Percentiles rank a stretch among this genome's conserved stretches.
phyloP scores from a whole-genome alignment of 768 basidiomycete genomes.

The Podaxis carcinomalis region DNA sequence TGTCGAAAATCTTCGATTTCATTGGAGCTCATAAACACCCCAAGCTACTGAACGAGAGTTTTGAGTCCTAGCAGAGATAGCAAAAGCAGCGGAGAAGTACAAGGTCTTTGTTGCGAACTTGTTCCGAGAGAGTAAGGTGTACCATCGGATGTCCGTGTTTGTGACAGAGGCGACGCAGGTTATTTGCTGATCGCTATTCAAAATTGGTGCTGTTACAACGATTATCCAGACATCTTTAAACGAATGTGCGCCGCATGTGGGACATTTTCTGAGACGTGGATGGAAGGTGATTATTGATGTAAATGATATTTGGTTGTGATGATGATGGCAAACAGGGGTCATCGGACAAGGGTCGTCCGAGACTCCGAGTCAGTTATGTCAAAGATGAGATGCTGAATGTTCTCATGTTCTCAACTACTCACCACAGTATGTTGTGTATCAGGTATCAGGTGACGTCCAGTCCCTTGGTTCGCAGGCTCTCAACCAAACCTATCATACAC shows the following conservation, averaged over 20 bases:
- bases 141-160: background rate
- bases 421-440: background rate
- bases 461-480: background rate
- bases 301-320: background rate
- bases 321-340: background rate
- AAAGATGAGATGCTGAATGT: background rate
- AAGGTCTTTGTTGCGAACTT: conserved; percentile 12
- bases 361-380: background rate
- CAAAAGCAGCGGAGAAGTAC: conserved; percentile 15
- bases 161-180: background rate
- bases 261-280: conserved; percentile 2
- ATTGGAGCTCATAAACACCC: conserved; percentile 13
- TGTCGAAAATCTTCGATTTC: conserved; percentile 17
- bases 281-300: too few relatives aligned
- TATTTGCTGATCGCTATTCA: conserved; percentile 5
- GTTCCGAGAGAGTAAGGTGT: conserved; percentile 8
- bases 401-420: background rate
- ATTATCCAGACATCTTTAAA: conserved; percentile 5
- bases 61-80: conserved; percentile 10
- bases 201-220: conserved; percentile 6
- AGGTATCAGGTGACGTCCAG: background rate
- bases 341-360: background rate
- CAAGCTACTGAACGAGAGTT: conserved; percentile 1
- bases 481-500: conserved; percentile 23
- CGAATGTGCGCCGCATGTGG: conserved; percentile 3